phyloP scores from a whole-genome alignment of 805 yeast species.

The Candida schatavii region DNA sequence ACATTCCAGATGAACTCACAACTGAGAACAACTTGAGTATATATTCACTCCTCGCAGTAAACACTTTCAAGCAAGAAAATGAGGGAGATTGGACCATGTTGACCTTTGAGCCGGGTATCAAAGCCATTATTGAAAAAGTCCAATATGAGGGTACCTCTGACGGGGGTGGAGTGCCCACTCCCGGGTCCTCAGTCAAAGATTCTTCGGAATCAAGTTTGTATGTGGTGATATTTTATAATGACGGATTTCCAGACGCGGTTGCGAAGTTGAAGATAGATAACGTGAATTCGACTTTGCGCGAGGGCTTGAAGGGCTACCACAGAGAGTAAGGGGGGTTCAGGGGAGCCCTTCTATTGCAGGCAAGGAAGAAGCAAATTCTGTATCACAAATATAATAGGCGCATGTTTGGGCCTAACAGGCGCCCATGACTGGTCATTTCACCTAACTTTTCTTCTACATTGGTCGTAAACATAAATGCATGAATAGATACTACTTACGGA shows the following conservation, averaged over 20 bases:
- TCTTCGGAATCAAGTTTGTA: slow-evolving; percentile 15
- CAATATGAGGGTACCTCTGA: slow-evolving; percentile 8
- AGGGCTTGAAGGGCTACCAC: slow-evolving; percentile 34
- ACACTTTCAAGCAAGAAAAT: slow-evolving; percentile 19
- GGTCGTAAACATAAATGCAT: slow-evolving; percentile 5
- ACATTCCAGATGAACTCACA: slow-evolving; percentile 12
- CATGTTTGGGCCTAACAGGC: no score
- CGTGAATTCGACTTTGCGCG: slow-evolving; percentile 24
- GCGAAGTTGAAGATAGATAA: slow-evolving; percentile 38
- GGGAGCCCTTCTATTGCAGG: no score
- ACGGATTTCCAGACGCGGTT: slow-evolving; percentile 23
- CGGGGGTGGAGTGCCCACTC: background rate
- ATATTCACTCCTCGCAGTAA: slow-evolving; percentile 34
- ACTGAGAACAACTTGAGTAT: slow-evolving; percentile 29
- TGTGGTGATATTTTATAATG: slow-evolving; percentile 31
- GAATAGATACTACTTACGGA: slow-evolving; percentile 3
- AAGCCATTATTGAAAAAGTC: slow-evolving; percentile 5
- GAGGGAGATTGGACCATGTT: slow-evolving; percentile 4
- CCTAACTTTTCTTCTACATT: no score
- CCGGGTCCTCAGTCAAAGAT: background rate
- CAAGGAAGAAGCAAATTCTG: no score
- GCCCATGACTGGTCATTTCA: no score
- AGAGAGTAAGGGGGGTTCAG: background rate
- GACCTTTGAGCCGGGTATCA: slow-evolving; percentile 5
- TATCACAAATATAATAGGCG: no score